These are phyloP conservation scores for Nemophila menziesii DNA, from an alignment of 257 asterid genomes.

Conservation along the genomic window DNA sequence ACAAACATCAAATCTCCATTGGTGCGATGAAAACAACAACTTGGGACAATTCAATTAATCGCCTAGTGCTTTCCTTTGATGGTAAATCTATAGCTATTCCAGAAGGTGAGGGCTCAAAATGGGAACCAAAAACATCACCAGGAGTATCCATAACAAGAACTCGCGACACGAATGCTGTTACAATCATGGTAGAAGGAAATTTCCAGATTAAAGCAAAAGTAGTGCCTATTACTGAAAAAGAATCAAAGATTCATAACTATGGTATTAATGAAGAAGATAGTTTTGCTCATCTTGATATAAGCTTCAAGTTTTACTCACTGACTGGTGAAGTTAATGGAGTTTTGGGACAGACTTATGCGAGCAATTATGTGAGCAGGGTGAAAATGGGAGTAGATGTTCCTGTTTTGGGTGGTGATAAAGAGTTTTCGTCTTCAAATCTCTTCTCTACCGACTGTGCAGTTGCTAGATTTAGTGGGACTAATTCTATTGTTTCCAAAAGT, in stretches of 20 bases:
- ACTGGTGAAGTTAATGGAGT: slow-evolving; percentile 53
- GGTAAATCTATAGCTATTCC: slow-evolving; percentile 30
- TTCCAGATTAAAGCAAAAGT: slow-evolving; percentile 62
- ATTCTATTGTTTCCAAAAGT: slow-evolving; percentile 7
- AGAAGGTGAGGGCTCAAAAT: slow-evolving; percentile 35
- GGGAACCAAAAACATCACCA: slow-evolving; percentile 19
- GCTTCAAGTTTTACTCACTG: slow-evolving; percentile 64
- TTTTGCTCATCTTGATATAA: slow-evolving; percentile 74
- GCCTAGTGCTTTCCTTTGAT: slow-evolving; percentile 34
- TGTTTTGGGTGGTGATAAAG: slow-evolving; percentile 63
- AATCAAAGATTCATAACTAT: slow-evolving; percentile 49
- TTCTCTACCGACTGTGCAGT: slow-evolving; percentile 60
- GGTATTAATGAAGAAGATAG: slow-evolving; percentile 61
- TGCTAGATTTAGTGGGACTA: slow-evolving; percentile 40
- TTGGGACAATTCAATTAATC: slow-evolving; percentile 52
- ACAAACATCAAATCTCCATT: slow-evolving; percentile 37
- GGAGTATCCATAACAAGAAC: slow-evolving; percentile 32
- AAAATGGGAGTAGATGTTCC: slow-evolving; percentile 81
- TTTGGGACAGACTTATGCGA: slow-evolving; percentile 64
- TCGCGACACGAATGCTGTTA: slow-evolving; percentile 34
- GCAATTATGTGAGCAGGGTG: slow-evolving; percentile 47
- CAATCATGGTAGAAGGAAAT: slow-evolving; percentile 58
- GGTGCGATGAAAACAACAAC: slow-evolving; percentile 56
- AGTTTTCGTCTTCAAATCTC: slow-evolving; percentile 44
- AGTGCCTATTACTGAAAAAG: slow-evolving; percentile 53